Base-by-base conservation (phyloP, 352 stramenopile genomes). In the Thalassiosira livingstoniorum region DNA sequence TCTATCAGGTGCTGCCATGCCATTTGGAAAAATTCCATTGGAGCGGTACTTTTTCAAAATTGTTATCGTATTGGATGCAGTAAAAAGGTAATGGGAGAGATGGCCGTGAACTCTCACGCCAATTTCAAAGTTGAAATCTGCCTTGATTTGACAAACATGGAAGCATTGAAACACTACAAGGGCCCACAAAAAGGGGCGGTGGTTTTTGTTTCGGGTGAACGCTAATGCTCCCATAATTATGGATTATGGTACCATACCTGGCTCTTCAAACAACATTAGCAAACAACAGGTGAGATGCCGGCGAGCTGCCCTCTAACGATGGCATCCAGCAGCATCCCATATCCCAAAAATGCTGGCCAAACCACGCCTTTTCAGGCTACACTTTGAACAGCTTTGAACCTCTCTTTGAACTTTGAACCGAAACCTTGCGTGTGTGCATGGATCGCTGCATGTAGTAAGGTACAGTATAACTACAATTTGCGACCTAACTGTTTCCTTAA, bases 121-220 rank as follows among this genome's bases (percentile, higher is more conserved):
- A 7, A 85, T 54, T 63, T 87, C 81, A 60, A 70, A 85, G 51
- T 87, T 87, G 76, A 87, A 87, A 64, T 80, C 60, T 58, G 66
- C 66, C 10, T 51, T 18, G 42, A 51, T 18, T 10, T 10, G 10
- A 51, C 18, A 18, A 51, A 51, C 18, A 51, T 51, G 18, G 18
- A 18, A 10, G 42, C 42, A 18, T 10, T 51, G 42, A 18, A 51
- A 51, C n/a, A 51, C 10, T 51, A 51, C 10, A 51, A 51, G 42
- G 42, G 42, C 18, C 10, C 42, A 51, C 10, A 51, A 51, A 18
- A 51, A 18, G 42, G 42, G 18, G 42, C 42, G 10, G 10, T 51
- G 10, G 42, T 10, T 51, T 51, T 51, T 51, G n/a, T n/a, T n/a
- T n/a, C n/a, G n/a, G n/a, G n/a, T n/a, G n/a, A n/a, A n/a, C n/a